A percentile compares a stretch with the other conserved stretches of the same genome.
Evolutionary conservation across 2,329 filamentous ascomycete species (phyloP).

Genomic region (Rhynchosporium graminicola): DNA sequence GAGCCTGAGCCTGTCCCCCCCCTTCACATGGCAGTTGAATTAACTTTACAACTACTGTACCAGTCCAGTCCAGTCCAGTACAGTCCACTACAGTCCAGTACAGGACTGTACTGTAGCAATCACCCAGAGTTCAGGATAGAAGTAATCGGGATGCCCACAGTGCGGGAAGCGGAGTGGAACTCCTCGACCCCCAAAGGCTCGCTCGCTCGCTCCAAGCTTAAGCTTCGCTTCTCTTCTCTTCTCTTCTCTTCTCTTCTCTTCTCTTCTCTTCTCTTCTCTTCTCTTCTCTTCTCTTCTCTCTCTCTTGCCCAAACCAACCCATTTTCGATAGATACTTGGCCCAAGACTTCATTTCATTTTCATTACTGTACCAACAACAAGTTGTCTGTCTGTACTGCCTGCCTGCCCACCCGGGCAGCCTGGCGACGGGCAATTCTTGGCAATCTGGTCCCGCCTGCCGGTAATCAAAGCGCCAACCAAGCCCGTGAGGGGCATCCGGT

Average conservation of each 20-base stretch:
- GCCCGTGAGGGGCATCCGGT: not conserved
- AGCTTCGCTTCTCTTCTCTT: not conserved
- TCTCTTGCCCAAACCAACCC: too few species aligned
- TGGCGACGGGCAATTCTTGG: too few species aligned
- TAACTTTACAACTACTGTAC: too few species aligned
- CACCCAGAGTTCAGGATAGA: not conserved
- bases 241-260: not conserved
- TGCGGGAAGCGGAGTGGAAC: not conserved
- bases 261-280: not conserved
- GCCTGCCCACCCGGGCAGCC: too few species aligned
- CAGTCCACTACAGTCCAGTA: not conserved
- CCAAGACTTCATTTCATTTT: too few species aligned
- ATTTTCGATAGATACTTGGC: too few species aligned
- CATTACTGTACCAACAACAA: too few species aligned
- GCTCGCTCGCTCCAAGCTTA: not conserved
- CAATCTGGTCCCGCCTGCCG: not conserved
- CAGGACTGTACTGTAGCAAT: not conserved
- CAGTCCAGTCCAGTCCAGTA: not conserved
- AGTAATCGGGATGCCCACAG: slow-evolving; percentile 3
- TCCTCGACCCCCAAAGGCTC: too few species aligned
- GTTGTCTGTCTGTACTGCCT: too few species aligned
- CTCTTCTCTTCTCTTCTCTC: not conserved
- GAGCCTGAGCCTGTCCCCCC: too few species aligned
- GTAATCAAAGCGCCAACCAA: not conserved
- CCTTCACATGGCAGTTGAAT: too few species aligned